Percentiles rank a stretch among this genome's conserved stretches.
Conservation (phyloP, 2,329 filamentous ascomycete genomes). For the Phialophora tarda region DNA sequence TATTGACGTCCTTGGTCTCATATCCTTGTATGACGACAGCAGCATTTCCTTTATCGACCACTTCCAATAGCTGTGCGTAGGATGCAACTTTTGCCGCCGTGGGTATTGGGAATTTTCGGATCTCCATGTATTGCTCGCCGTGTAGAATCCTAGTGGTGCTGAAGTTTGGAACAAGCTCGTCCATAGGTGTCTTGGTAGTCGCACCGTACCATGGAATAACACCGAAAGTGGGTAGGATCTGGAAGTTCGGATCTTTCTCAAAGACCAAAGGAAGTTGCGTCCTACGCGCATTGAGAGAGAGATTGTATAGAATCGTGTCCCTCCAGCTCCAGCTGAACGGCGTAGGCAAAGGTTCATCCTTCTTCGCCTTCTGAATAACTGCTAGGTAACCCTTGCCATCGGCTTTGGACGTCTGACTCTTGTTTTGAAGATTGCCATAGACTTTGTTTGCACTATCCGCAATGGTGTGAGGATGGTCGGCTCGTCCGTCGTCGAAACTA, state of each 20-base stretch:
- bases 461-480: neutral
- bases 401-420: no score
- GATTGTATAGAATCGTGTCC: slow-evolving; percentile 92
- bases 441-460: slow-evolving; percentile 62
- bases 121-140: slow-evolving; percentile 95
- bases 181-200: slow-evolving; percentile 75
- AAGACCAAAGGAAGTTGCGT: slow-evolving; percentile 85
- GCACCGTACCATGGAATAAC: slow-evolving; percentile 91
- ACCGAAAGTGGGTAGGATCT: slow-evolving; percentile 82
- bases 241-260: slow-evolving; percentile 89
- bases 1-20: slow-evolving; percentile 81
- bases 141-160: slow-evolving; percentile 97
- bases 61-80: slow-evolving; percentile 75
- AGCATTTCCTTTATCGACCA: slow-evolving; percentile 92
- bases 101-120: slow-evolving; percentile 87
- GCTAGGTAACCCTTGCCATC: no score
- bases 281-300: slow-evolving; percentile 89
- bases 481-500: no score
- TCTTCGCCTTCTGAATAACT: slow-evolving; percentile 53
- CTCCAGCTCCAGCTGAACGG: slow-evolving; percentile 78
- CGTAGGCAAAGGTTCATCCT: slow-evolving; percentile 67
- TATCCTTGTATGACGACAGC: slow-evolving; percentile 80
- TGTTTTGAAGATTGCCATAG: slow-evolving; percentile 53
- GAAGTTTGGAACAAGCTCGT: slow-evolving; percentile 90
- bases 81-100: slow-evolving; percentile 61